Conservation (phyloP, 768 basidiomycete species). For the Sistotremastrum niveocremeum region DNA sequence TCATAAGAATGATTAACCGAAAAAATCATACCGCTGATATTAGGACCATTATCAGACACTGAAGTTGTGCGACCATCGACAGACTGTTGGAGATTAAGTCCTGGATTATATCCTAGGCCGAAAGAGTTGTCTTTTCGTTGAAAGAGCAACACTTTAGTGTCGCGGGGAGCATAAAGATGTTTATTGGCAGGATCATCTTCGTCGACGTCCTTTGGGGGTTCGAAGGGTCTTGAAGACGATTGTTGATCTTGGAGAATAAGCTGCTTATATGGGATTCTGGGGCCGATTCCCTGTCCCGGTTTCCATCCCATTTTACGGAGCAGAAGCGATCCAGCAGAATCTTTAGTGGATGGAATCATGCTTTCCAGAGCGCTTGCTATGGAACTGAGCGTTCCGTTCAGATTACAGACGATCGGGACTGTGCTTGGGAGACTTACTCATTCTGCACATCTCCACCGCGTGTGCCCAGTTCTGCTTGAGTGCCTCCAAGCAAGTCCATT, state of each 20-base stretch:
- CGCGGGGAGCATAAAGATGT: slow-evolving; percentile 76
- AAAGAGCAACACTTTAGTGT: slow-evolving; percentile 50
- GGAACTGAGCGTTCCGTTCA: slow-evolving; percentile 29
- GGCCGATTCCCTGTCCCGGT: slow-evolving; percentile 85
- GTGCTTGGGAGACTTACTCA: slow-evolving; percentile 33
- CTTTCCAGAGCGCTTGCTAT: slow-evolving; percentile 51
- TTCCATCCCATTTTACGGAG: slow-evolving; percentile 96
- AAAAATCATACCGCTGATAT: slow-evolving; percentile 37
- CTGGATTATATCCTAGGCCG: slow-evolving; percentile 73
- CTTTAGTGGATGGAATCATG: slow-evolving; percentile 59
- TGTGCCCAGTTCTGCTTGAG: slow-evolving; percentile 29
- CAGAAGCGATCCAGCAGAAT: slow-evolving; percentile 73
- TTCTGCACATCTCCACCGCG: slow-evolving; percentile 24
- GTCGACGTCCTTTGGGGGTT: slow-evolving; percentile 16
- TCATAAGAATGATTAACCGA: neutral
- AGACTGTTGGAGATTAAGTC: slow-evolving; percentile 45
- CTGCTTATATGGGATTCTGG: slow-evolving; percentile 66
- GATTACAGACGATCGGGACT: neutral
- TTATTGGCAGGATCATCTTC: slow-evolving; percentile 75
- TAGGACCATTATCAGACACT: slow-evolving; percentile 30
- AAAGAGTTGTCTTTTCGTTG: slow-evolving; percentile 62
- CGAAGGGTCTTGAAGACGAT: slow-evolving; percentile 21
- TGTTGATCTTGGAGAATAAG: slow-evolving; percentile 59
- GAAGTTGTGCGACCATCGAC: slow-evolving; percentile 25
- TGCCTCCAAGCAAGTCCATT: slow-evolving; percentile 52